Evolutionary conservation across 2,329 filamentous ascomycete genomes (phyloP), one percentile per base, ranked within the genome.

Genomic region (Sporothrix pseudoabietina): DNA sequence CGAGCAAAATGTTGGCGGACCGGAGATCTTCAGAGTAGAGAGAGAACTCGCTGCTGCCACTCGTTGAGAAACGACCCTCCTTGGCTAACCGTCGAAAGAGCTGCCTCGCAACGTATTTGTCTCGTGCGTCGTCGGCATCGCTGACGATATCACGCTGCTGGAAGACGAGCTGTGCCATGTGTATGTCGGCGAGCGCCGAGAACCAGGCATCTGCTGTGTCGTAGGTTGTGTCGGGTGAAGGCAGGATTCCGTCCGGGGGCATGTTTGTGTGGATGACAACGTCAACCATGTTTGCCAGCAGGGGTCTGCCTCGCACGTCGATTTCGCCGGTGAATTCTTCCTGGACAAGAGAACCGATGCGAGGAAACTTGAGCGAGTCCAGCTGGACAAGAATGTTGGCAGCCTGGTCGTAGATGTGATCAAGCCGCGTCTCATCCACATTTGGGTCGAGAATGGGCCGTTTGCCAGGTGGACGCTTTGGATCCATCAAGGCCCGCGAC

Each of bases 71-170:
- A 4, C 73, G 74, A 1, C 78, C 78, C 72, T 79, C 55, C 69
- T 75, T 77, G 5, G 79, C 80, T 4, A 83, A 72, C 57, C 76
- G 80, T 5, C 80, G 82, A 74, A 85, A 84, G 0, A 85, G 75
- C 32, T 82, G 80, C 3, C 82, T 82, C 4, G 82, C 80, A 3
- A 84, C 79, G 70, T 84, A 84, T 73, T 85, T 85, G 35, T 81
- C 82, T 4, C 81, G 78, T 66, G 80, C 82, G 72, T 85, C 83
- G 16, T 82, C 80, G 32, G 79, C 82, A 1, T 79, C 78, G 0
- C 73, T 71, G 2, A 84, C 77, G 0, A 80, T 75, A 55, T 83
- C 80, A 74, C 85, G 84, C 68, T 80, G 81, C 75, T 85, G 82
- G 71, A 83, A 83, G 10, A 79, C 22, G 3, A 84, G 77, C 19